These are phyloP conservation scores for Mucor velutinosus DNA, from an alignment of 371 early-diverging fungal species.

Conservation along the genomic window DNA sequence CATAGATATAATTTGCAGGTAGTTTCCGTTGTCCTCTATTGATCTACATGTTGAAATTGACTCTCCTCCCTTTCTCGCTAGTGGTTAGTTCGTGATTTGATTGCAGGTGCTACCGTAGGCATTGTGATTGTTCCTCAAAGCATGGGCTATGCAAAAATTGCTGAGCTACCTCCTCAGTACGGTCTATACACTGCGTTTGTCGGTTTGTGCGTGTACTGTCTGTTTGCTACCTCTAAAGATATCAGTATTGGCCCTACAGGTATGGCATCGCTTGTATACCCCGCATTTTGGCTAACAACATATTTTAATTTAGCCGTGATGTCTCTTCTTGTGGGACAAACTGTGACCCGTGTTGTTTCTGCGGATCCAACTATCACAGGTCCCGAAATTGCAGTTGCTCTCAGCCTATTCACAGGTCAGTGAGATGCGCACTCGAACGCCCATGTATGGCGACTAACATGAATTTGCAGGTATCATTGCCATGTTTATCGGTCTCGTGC, in stretches of 20 bases:
- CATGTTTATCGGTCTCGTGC: constrained; percentile 71
- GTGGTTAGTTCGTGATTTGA: constrained; percentile 82
- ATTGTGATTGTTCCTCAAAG: constrained; percentile 85
- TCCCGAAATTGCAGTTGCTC: constrained; percentile 52
- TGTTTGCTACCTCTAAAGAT: constrained; percentile 86
- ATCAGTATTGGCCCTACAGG: constrained; percentile 85
- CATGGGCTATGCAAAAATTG: constrained; percentile 87
- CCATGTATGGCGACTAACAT: too few relatives aligned
- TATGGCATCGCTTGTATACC: constrained; percentile 6
- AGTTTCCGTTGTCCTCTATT: constrained; percentile 26
- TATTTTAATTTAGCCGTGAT: constrained; percentile 65
- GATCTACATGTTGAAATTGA: not conserved
- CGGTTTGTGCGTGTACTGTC: constrained; percentile 75
- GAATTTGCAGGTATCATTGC: constrained; percentile 52
- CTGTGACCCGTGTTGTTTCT: constrained; percentile 50
- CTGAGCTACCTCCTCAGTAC: constrained; percentile 77
- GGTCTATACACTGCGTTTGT: constrained; percentile 82
- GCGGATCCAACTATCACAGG: constrained; percentile 36
- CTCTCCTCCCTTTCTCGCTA: not conserved
- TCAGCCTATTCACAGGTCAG: constrained; percentile 50
- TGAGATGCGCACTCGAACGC: too few relatives aligned
- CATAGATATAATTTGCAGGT: constrained; percentile 72
- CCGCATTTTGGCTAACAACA: constrained; percentile 1
- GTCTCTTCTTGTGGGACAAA: constrained; percentile 75
- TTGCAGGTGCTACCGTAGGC: constrained; percentile 89